Base-by-base conservation (phyloP, 352 stramenopile species). In the Pythium aristosporum region DNA sequence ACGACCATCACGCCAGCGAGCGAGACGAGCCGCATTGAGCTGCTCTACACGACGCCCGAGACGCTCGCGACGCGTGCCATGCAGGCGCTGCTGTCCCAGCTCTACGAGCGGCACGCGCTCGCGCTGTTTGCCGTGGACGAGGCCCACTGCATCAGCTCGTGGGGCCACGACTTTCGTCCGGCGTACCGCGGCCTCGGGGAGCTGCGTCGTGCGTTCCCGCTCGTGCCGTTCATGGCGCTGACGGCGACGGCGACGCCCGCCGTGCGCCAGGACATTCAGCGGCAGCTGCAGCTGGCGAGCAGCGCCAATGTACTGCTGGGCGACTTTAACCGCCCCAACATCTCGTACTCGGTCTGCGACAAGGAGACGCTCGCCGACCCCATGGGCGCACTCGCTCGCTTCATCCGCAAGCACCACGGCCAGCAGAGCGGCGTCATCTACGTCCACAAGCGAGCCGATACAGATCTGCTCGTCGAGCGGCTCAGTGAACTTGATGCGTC, bases 91-190 rank as follows among this genome's bases (percentile, higher is more conserved):
- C 57, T 90, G 11, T 47, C 51, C 2, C 56, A 75, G 42, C 49
- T 88, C 39, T 48, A 74, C 39, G 48, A 60, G 47, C 43, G 32
- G 16, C 53, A 70, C 1, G 76, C 59, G 0, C 61, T 85, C 32
- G 72, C 77, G 36, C 83, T 77, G 62, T 97, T 73, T 77, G 82
- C 71, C 53, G 60, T 98, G 34, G 93, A 98, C 59, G 93, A 98
- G 63, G 91, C 89, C 5, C 93, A 98, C 63, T 98, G 92, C 71
- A 88, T 98, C 69, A 96, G 84, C 34, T 88, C 96, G 11, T 97
- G 89, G 90, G 81, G 80, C 39, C 64, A 79, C 69, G 92, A 98
- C 71, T 98, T 98, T 63, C 76, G 93, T 1, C 87, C 89, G 6
- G 74, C 79, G 50, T 89, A 88, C 58, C 76, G 73, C 5, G 72